A percentile compares a stretch with the other conserved stretches of the same genome.
Conservation (phyloP, 352 stramenopile species). For the Globisporangium alternatum region DNA sequence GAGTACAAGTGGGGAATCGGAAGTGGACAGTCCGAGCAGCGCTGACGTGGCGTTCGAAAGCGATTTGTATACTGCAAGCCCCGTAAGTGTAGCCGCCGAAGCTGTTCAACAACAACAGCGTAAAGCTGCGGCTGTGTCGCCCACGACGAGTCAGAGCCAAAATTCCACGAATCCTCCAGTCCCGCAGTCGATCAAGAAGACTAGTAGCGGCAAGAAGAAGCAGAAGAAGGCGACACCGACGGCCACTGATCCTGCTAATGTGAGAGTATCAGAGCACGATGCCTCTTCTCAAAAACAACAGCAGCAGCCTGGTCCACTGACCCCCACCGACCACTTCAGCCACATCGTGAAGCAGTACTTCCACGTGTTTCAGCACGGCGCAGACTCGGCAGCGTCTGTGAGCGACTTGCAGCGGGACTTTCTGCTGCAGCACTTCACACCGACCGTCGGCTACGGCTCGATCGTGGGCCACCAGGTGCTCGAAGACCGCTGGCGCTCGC, state of each 20-base stretch:
- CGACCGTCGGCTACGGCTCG: constrained; percentile 13
- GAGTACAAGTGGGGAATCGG: background rate
- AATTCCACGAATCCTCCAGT: background rate
- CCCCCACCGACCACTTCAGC: background rate
- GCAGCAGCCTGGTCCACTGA: background rate
- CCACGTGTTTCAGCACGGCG: constrained; percentile 1
- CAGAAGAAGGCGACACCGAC: background rate
- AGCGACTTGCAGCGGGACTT: constrained; percentile 5
- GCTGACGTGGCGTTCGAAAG: background rate
- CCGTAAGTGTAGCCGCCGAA: background rate
- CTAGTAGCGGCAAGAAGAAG: background rate
- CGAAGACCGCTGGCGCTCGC: constrained; percentile 11
- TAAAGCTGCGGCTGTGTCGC: background rate
- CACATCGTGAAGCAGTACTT: constrained; percentile 12
- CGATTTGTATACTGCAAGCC: background rate
- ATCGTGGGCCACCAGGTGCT: background rate
- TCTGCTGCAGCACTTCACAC: constrained; percentile 4
- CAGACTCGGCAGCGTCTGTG: constrained; percentile 1
- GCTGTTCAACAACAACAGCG: background rate
- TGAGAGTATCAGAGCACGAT: background rate
- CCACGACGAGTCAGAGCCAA: background rate
- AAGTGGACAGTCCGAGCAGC: background rate
- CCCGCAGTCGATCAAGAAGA: background rate
- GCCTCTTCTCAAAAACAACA: background rate
- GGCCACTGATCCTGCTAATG: background rate